Evolutionary conservation across 179 eudicot genomes (phyloP).

Genomic region (Spergularia azorica): DNA sequence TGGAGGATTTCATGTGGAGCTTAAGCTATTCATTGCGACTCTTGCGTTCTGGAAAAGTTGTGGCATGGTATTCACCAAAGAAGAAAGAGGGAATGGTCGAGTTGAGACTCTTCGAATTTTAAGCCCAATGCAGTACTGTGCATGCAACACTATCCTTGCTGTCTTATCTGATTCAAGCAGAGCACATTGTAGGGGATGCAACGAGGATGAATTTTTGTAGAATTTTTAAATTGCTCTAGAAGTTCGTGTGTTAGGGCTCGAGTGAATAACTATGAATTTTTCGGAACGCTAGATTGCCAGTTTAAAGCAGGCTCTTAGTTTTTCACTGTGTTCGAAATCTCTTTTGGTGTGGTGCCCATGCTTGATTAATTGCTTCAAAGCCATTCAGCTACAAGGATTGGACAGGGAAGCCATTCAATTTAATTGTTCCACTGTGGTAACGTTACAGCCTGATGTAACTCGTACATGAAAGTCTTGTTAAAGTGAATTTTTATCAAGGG

Average conservation of each 20-base stretch:
- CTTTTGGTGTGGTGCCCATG: too few relatives aligned
- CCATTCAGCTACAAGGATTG: too few relatives aligned
- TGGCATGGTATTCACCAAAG: conserved; percentile 85
- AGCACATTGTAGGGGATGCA: background rate
- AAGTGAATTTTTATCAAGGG: too few relatives aligned
- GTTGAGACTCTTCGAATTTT: conserved; percentile 68
- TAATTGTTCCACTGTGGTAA: too few relatives aligned
- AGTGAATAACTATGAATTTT: too few relatives aligned
- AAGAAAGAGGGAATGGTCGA: conserved; percentile 86
- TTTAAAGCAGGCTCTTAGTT: too few relatives aligned
- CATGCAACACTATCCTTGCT: background rate
- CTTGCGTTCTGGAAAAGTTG: conserved; percentile 72
- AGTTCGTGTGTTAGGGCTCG: background rate
- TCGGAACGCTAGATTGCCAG: too few relatives aligned
- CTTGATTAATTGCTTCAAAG: too few relatives aligned
- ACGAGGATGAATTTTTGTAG: background rate
- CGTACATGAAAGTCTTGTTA: too few relatives aligned
- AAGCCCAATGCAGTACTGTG: background rate
- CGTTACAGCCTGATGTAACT: too few relatives aligned
- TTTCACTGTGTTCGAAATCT: too few relatives aligned
- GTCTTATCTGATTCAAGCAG: background rate
- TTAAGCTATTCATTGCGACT: conserved; percentile 67
- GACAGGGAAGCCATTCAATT: too few relatives aligned
- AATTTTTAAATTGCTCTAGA: background rate
- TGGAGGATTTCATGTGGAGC: conserved; percentile 71